Evolutionary conservation across 2,329 filamentous ascomycete genomes (phyloP).

Genomic region (Penicillium corylophilum): DNA sequence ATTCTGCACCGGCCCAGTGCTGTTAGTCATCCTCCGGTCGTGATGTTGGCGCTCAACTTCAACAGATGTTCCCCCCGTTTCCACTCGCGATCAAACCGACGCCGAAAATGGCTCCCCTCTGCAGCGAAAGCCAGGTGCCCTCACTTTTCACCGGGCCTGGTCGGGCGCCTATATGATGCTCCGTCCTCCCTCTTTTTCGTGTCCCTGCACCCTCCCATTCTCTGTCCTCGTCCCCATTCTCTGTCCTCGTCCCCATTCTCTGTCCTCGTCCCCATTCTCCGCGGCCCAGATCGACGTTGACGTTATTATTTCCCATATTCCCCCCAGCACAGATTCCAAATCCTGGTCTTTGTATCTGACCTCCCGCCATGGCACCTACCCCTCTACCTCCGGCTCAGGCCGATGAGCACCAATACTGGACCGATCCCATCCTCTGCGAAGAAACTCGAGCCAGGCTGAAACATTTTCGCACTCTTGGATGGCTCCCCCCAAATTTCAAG

Average conservation of each 20-base stretch:
- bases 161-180: conserved; percentile 16
- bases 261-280: no score
- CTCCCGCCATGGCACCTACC: conserved; percentile 8
- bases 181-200: conserved; percentile 2
- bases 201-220: neutral
- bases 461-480: conserved; percentile 23
- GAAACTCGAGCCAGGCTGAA: conserved; percentile 26
- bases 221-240: conserved; percentile 3
- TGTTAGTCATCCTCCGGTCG: conserved; percentile 12
- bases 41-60: conserved; percentile 8
- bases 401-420: conserved; percentile 25
- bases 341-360: conserved; percentile 7
- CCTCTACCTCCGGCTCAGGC: conserved; percentile 5
- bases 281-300: conserved; percentile 4
- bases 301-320: conserved; percentile 2
- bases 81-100: conserved; percentile 13
- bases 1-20: conserved; percentile 18
- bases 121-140: conserved; percentile 2
- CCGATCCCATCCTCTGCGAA: conserved; percentile 25
- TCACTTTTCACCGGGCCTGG: conserved; percentile 1
- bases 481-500: conserved; percentile 27
- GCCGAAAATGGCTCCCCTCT: conserved; percentile 21
- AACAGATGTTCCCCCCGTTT: conserved; percentile 14
- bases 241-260: no score
- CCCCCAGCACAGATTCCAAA: conserved; percentile 2